Base-by-base conservation (phyloP, 2,329 filamentous ascomycete genomes). In the Claviceps pusilla region DNA sequence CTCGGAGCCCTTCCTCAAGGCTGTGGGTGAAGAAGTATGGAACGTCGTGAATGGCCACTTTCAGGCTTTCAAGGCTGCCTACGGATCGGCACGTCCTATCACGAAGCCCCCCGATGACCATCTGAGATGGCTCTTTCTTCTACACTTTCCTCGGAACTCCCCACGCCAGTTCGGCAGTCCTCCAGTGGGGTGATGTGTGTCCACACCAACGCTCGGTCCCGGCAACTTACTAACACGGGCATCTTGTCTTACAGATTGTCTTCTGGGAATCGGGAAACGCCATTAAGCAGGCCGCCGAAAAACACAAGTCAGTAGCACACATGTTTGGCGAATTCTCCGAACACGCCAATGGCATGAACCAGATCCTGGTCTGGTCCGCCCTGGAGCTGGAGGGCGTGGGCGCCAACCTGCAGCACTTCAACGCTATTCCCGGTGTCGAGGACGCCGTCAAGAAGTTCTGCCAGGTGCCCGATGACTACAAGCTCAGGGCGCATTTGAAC, bases 331-430 rank as follows among this genome's bases (percentile, higher is more conserved):
- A 68, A 61, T 95, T 87, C 87, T 81, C 82, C 55, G 74, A 78
- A 59, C 88, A 95, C 72, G 82, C 83, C 58, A 79, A 78, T 66
- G 90, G 79, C 69, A 95, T 95, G 82, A 64, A 71, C 65, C 87
- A 95, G 75, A 86, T 80, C 71, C 75, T 81, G 60, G 67, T 89
- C 60, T 95, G 89, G 89, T 84, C 83, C 19, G 86, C 84, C 3
- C 80, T 95, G 54, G 86, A 90, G 72, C 76, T 83, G 56, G 88
- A 93, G 67, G 89, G 89, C 35, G 79, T 94, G 54, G 89, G 89
- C 59, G 86, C 84, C 66, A 95, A 91, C 76, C 77, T 95, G 52
- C 89, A 95, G 77, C 89, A 95, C 75, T 94, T 95, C 76, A 93
- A 89, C 78, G 57, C 57, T n/a, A 59, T 64, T 24, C 89, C 89